These are phyloP conservation scores for Filobasidium floriforme DNA, from an alignment of 768 basidiomycete genomes.

Conservation along the genomic window DNA sequence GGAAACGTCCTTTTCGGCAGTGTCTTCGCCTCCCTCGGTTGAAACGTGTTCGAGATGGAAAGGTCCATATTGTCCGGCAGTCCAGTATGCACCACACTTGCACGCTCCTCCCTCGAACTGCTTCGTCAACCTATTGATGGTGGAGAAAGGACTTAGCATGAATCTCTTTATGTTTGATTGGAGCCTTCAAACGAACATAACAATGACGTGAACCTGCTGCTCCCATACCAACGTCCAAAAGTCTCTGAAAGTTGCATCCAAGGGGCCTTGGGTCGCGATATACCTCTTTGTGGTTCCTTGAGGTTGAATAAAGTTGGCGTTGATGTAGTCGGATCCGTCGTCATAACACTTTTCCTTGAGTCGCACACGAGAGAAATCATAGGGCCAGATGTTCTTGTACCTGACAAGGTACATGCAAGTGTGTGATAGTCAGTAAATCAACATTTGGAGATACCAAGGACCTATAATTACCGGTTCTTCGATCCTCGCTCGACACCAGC, in stretches of 20 bases:
- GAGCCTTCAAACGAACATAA: constrained; percentile 54
- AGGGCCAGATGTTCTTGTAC: constrained; percentile 96
- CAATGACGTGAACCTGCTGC: constrained; percentile 86
- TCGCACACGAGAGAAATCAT: constrained; percentile 80
- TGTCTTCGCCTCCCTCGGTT: constrained; percentile 51
- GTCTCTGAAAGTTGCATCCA: constrained; percentile 78
- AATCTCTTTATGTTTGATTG: background rate
- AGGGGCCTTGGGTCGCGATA: constrained; percentile 91
- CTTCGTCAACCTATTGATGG: constrained; percentile 57
- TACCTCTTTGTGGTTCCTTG: constrained; percentile 71
- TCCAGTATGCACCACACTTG: constrained; percentile 90
- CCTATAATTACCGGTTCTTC: constrained; percentile 65
- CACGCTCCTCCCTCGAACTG: constrained; percentile 78
- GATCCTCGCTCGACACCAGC: constrained; percentile 90
- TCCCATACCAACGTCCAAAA: constrained; percentile 98
- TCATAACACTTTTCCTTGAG: constrained; percentile 48
- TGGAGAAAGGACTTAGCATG: background rate
- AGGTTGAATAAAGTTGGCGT: constrained; percentile 87
- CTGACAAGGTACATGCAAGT: constrained; percentile 48
- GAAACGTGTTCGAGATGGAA: constrained; percentile 56
- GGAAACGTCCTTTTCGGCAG: constrained; percentile 25
- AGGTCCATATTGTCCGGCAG: constrained; percentile 57
- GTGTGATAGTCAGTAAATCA: background rate
- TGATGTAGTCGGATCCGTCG: constrained; percentile 80
- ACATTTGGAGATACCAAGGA: constrained; percentile 2